Base-by-base conservation (phyloP, 2,329 filamentous ascomycete species). In the Xylaria multiplex region DNA sequence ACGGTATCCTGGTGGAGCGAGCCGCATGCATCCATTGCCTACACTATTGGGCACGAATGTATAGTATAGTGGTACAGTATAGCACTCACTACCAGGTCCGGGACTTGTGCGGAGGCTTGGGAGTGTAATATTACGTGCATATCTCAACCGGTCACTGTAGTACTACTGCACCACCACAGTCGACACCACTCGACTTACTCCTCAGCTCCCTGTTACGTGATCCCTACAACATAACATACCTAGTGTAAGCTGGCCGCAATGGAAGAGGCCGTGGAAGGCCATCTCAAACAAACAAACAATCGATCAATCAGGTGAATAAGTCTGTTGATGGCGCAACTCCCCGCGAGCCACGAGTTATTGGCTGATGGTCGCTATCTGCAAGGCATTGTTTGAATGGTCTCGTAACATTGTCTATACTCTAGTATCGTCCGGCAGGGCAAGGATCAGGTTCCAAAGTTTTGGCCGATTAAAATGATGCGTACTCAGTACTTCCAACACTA, bases 81-180 rank as follows among this genome's bases (percentile, higher is more conserved):
- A 37, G 53, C 48, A 40, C 35, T 55, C 54, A 40, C 42, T 55
- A 56, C 53, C 30, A 46, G 54, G 54, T 58, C 27, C 50, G 30
- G 45, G 35, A 52, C 43, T 59, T 30, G 49, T 45, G 54, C 30
- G 55, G 64, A 63, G 59, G 59, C 55, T 62, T 66, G 52, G 27
- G 60, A 52, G 56, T 16, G 64, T 52, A 65, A 68, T 69, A 74
- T 73, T 73, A 73, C 71, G 70, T 74, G 72, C 72, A 74, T 74
- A 71, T 68, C 65, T 70, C 67, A 65, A 73, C 70, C 40, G 22
- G 11, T 22, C 13, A 37, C 53, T 53, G 35, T 63, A 30, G 35
- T 59, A 68, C 40, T 27, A 9, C 49, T 24, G 16, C 27, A 50
- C 24, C 30, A 57, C 37, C 46, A 27, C 42, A 27, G 27, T 27